Base-by-base conservation (phyloP, 164 flowering plant genomes). In the Umbellularia californica region DNA sequence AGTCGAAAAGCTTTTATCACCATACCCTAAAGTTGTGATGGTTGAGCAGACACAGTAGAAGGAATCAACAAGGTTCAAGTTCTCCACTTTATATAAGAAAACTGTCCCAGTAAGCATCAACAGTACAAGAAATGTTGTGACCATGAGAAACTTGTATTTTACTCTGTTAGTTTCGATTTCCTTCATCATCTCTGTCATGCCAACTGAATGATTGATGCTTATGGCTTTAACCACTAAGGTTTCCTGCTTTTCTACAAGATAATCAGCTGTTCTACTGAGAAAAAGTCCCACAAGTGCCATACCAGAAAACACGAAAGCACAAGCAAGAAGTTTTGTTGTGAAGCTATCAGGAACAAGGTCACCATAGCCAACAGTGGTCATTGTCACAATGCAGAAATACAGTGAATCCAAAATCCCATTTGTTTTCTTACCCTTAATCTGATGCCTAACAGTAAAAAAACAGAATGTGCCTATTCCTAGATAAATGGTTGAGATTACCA, bases 301-400 rank as follows among this genome's bases (percentile, higher is more conserved):
- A 23, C 98, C 97, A 0, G 82, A 65, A 76, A 94, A 94, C 24
- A 94, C 98, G 77, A 87, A 91, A 47, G 81, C 79, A 71, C 95
- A 90, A 2, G 95, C 92, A 13, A 94, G 87, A 13, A 89, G 77
- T 79, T 94, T 92, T 4, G 94, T 74, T 12, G 83, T 15, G 0
- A 50, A 51, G 70, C 84, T 88, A 13, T 84, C 73, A 1, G 98
- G 97, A 2, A 91, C 95, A 11, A 92, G 88, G 69, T 94, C 98
- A 15, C 98, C 97, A 74, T 92, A 94, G 15, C 98, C 98, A 55
- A 91, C 94, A 1, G 97, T 91, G 22, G 97, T 91, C 98, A 94
- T 92, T 62, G 97, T 94, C 70, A 92, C 97, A 63, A 91, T 79
- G 74, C 92, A 91, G 74, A 94, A 89, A 76, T 94, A 94, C 0